Percentiles rank a stretch among this genome's conserved stretches.
Conservation (phyloP, 257 asterid species). For the Fraxinus americana region DNA sequence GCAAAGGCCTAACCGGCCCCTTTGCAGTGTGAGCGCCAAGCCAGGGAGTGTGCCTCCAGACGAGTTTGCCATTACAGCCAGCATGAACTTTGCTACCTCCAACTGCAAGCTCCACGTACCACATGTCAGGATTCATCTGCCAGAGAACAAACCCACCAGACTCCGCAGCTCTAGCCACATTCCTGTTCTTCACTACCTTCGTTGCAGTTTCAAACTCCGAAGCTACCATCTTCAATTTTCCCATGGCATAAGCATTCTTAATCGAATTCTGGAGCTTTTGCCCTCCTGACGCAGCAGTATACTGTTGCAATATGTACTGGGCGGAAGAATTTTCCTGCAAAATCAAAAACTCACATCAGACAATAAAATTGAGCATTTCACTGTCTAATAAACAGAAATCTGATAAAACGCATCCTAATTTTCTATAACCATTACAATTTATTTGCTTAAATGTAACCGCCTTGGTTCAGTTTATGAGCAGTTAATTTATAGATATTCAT, state of each 20-base stretch:
- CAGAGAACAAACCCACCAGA: slow-evolving; percentile 89
- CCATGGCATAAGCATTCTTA: slow-evolving; percentile 88
- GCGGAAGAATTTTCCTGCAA: slow-evolving; percentile 90
- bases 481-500: neutral
- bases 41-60: slow-evolving; percentile 98
- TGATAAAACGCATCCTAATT: neutral
- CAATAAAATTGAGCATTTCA: neutral
- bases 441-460: neutral
- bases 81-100: slow-evolving; percentile 97
- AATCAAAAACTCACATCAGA: slow-evolving; percentile 13
- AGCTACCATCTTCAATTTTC: slow-evolving; percentile 83
- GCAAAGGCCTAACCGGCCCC: slow-evolving; percentile 87
- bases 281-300: slow-evolving; percentile 90
- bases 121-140: slow-evolving; percentile 94
- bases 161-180: slow-evolving; percentile 70
- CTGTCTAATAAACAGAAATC: neutral
- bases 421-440: slow-evolving; percentile 4
- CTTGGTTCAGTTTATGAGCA: neutral
- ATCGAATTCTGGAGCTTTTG: slow-evolving; percentile 64
- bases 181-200: slow-evolving; percentile 76
- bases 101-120: slow-evolving; percentile 93
- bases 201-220: slow-evolving; percentile 90
- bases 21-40: slow-evolving; percentile 93
- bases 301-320: slow-evolving; percentile 86
- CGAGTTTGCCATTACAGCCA: slow-evolving; percentile 92